These are phyloP conservation scores for Akanthomyces muscarius DNA, from an alignment of 2,329 filamentous ascomycete species.

Conservation along the genomic window DNA sequence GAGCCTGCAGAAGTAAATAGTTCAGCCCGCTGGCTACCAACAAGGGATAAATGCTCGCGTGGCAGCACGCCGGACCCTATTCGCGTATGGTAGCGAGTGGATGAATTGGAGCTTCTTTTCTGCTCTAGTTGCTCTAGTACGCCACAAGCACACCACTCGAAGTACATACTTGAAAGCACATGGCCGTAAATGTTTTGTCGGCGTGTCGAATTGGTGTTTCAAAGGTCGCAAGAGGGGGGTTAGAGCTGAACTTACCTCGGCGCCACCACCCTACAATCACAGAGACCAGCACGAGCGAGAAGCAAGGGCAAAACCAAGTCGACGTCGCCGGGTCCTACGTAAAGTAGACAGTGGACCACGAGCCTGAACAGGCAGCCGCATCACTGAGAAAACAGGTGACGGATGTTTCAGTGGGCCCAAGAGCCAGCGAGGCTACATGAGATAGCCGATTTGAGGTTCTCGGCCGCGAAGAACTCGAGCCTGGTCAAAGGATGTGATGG, in stretches of 20 bases:
- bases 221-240: background rate
- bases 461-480: background rate
- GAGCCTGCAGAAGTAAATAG: background rate
- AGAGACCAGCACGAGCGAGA: background rate
- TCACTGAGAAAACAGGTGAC: conserved; percentile 5
- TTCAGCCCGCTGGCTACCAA: conserved; percentile 1
- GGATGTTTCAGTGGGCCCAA: background rate
- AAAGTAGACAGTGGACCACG: background rate
- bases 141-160: background rate
- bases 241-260: background rate
- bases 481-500: background rate
- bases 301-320: background rate
- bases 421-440: background rate
- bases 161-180: background rate
- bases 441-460: conserved; percentile 7
- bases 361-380: background rate
- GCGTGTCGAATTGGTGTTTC: conserved; percentile 13
- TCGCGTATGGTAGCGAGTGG: background rate
- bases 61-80: background rate
- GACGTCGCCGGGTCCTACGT: background rate
- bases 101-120: background rate
- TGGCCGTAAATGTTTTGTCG: conserved; percentile 3
- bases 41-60: conserved; percentile 1
- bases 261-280: background rate
- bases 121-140: background rate